Conservation (phyloP, 495 filamentous ascomycete genomes). For the Penicillium daleae region DNA sequence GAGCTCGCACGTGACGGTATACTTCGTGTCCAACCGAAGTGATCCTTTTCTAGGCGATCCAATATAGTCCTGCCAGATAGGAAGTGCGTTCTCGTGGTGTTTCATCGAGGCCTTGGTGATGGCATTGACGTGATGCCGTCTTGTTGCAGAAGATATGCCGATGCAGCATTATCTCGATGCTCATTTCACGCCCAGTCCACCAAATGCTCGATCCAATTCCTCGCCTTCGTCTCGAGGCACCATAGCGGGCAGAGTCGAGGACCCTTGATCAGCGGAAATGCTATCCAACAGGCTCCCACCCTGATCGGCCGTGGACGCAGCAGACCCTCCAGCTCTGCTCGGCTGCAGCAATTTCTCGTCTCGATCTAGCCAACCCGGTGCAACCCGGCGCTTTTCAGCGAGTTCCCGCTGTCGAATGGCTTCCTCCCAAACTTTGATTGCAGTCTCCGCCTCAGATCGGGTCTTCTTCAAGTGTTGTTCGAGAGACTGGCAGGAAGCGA, state of each 20-base stretch:
- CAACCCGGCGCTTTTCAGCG: slow-evolving; percentile 87
- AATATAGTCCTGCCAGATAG: not conserved
- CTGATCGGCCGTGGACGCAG: slow-evolving; percentile 26
- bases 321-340: slow-evolving; percentile 25
- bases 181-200: slow-evolving; percentile 61
- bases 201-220: slow-evolving; percentile 89
- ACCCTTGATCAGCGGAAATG: slow-evolving; percentile 44
- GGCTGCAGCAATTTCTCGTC: slow-evolving; percentile 85
- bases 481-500: slow-evolving; percentile 75
- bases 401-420: slow-evolving; percentile 75
- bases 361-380: slow-evolving; percentile 93
- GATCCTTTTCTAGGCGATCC: not conserved
- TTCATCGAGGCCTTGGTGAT: not conserved
- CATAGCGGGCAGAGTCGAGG: slow-evolving; percentile 48
- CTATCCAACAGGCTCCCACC: slow-evolving; percentile 52
- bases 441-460: slow-evolving; percentile 62
- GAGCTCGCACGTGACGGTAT: not conserved
- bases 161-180: not conserved
- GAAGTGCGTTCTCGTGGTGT: not conserved
- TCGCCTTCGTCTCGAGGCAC: slow-evolving; percentile 65
- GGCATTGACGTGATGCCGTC: not conserved
- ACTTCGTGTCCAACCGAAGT: not conserved
- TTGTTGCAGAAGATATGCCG: not conserved
- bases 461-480: slow-evolving; percentile 71
- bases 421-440: slow-evolving; percentile 72